Evolutionary conservation across 208 protist species (phyloP), one percentile per base, ranked within the genome.

Genomic region (Leishmania arabica): DNA sequence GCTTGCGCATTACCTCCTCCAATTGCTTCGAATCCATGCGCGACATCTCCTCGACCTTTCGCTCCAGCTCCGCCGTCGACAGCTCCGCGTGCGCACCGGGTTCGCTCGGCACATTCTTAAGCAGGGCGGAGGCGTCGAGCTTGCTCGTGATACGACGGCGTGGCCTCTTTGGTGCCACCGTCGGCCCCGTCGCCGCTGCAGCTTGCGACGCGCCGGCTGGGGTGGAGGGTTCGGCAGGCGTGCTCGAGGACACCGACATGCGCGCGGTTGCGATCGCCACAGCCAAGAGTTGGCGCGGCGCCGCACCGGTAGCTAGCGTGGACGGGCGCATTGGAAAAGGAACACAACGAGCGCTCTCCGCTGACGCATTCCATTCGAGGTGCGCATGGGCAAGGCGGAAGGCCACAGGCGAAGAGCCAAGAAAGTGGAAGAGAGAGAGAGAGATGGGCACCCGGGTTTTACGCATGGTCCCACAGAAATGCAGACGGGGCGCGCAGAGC

Each of bases 41-140:
- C 0, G 91, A 89, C 91, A 86, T 94, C 81, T 95, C 91, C 78
- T 95, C 91, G 62, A 97, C 74, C 75, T 95, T 95, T 45, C 95
- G 92, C 81, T 96, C 92, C 58, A 97, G 89, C 88, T 95, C 90
- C 31, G 91, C 95, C 11, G 93, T 97, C 37, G 91, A 95, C 37
- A 96, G 86, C 86, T 95, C 91, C 7, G 92, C 95, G 75, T 95
- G 84, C 7, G 95, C 95, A 34, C 92, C 93, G 71, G 95, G 95
- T 64, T 96, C 92, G 40, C 82, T 89, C 3, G 95, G 94, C 47
- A 97, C 88, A 45, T 81, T 81, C 34, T 90, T 84, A 60, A 95
- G 82, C 64, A 97, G 65, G 34, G 88, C 84, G 9, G 89, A 88
- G 7, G 90, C 86, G 79, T 95, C 92, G 62, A 97, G 74, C 58